Evolutionary conservation across 2,329 filamentous ascomycete species (phyloP).

Genomic region (Exophiala bonariae): DNA sequence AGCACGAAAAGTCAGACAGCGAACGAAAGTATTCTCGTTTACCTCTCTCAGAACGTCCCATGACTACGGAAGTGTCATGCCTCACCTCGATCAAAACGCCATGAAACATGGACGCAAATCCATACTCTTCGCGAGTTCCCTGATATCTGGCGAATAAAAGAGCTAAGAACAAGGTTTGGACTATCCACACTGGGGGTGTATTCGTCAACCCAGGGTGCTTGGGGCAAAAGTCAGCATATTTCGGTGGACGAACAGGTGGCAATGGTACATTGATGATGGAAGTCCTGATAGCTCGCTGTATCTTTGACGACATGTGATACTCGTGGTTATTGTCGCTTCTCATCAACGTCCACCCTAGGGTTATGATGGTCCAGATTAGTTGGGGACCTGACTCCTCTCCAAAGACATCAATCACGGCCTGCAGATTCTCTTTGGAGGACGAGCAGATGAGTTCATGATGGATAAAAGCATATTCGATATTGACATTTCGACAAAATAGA

Average conservation of each 20-base stretch:
- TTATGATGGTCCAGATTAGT: slow-evolving; percentile 9
- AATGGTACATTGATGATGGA: slow-evolving; percentile 5
- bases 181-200: slow-evolving; percentile 9
- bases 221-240: not conserved
- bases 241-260: not conserved
- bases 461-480: slow-evolving; percentile 10
- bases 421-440: not conserved
- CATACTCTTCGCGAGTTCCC: slow-evolving; percentile 10
- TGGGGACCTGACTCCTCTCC: slow-evolving; percentile 4
- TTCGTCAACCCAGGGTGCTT: slow-evolving; percentile 6
- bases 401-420: slow-evolving; percentile 2
- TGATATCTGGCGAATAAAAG: slow-evolving; percentile 13
- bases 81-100: slow-evolving; percentile 9
- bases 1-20: not conserved
- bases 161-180: slow-evolving; percentile 9
- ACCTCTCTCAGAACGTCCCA: too few relatives aligned
- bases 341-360: too few relatives aligned
- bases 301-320: slow-evolving; percentile 1
- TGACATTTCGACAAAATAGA: slow-evolving; percentile 7
- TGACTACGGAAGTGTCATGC: too few relatives aligned
- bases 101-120: slow-evolving; percentile 10
- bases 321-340: slow-evolving; percentile 3
- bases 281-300: slow-evolving; percentile 8
- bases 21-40: too few relatives aligned
- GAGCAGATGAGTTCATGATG: slow-evolving; percentile 6